phyloP scores from a whole-genome alignment of 106 monocot species.

The Xerophyta viscosa region DNA sequence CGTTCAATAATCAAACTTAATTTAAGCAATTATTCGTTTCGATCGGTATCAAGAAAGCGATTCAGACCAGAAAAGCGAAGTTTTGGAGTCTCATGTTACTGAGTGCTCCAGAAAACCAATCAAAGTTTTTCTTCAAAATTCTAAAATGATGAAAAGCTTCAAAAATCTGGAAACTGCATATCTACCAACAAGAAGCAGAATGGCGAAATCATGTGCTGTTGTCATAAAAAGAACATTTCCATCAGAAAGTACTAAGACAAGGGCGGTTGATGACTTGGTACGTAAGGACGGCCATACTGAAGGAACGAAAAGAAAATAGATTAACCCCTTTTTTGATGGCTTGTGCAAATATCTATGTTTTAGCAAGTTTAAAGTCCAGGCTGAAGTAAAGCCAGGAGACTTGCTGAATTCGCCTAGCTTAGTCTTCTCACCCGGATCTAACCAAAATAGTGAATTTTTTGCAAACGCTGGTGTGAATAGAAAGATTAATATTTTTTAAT shows the following conservation, averaged over 20 bases:
- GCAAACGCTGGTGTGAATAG: slow-evolving; percentile 90
- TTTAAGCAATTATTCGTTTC: slow-evolving; percentile 25
- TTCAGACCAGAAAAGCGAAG: slow-evolving; percentile 10
- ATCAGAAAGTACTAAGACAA: slow-evolving; percentile 29
- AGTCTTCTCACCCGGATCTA: slow-evolving; percentile 80
- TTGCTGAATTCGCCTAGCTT: slow-evolving; percentile 65
- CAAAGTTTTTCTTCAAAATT: slow-evolving; percentile 50
- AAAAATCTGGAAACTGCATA: slow-evolving; percentile 80
- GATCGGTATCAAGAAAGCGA: slow-evolving; percentile 49
- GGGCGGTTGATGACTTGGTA: slow-evolving; percentile 44
- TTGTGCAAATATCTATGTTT: slow-evolving; percentile 74
- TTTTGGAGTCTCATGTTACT: slow-evolving; percentile 12
- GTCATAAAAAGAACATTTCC: slow-evolving; percentile 4
- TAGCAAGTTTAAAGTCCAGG: slow-evolving; percentile 64
- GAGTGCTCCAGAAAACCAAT: slow-evolving; percentile 10
- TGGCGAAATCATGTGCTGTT: slow-evolving; percentile 11
- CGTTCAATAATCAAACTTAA: slow-evolving; percentile 4
- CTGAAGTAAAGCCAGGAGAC: slow-evolving; percentile 73
- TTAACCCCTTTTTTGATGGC: slow-evolving; percentile 78
- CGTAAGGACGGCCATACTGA: slow-evolving; percentile 11
- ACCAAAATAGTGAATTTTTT: slow-evolving; percentile 79
- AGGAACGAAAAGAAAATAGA: slow-evolving; percentile 36
- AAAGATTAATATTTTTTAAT: slow-evolving; percentile 92
- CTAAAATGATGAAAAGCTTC: slow-evolving; percentile 80
- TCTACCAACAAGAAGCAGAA: slow-evolving; percentile 42